These are phyloP conservation scores for Clonostachys rhizophaga DNA, from an alignment of 2,329 filamentous ascomycete species.

Conservation along the genomic window DNA sequence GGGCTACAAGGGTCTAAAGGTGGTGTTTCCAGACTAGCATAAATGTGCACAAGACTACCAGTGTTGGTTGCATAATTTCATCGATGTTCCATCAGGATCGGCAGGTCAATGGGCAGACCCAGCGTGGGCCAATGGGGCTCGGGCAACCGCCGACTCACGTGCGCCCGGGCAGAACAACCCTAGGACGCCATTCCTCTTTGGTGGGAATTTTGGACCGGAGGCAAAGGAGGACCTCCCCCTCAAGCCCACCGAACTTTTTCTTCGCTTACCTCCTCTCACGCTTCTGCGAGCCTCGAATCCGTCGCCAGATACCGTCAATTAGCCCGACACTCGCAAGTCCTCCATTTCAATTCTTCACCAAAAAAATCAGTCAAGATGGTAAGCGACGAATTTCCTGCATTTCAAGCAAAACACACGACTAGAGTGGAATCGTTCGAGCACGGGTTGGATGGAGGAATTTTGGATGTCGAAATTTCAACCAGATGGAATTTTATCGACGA, in stretches of 20 bases:
- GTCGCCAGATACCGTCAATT: constrained; percentile 50
- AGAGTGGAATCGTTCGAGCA: constrained; percentile 2
- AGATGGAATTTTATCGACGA: constrained; percentile 1
- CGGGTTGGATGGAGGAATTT: not conserved
- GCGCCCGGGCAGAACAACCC: constrained; percentile 26
- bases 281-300: constrained; percentile 47
- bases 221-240: constrained; percentile 24
- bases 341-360: constrained; percentile 31
- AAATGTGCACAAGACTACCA: not conserved
- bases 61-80: not conserved
- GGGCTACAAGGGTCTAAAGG: too few species aligned
- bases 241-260: constrained; percentile 42
- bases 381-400: constrained; percentile 33
- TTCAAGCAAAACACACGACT: constrained; percentile 4
- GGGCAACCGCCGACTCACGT: constrained; percentile 22
- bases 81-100: not conserved
- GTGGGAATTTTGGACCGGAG: constrained; percentile 29
- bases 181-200: constrained; percentile 28
- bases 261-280: constrained; percentile 37
- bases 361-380: constrained; percentile 64
- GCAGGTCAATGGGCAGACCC: constrained; percentile 1
- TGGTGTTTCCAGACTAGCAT: too few species aligned
- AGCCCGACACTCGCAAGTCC: constrained; percentile 41
- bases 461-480: constrained; percentile 9
- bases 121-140: constrained; percentile 9